These are phyloP conservation scores for Gremmenia infestans DNA, from an alignment of 2,329 filamentous ascomycete species.

Conservation along the genomic window DNA sequence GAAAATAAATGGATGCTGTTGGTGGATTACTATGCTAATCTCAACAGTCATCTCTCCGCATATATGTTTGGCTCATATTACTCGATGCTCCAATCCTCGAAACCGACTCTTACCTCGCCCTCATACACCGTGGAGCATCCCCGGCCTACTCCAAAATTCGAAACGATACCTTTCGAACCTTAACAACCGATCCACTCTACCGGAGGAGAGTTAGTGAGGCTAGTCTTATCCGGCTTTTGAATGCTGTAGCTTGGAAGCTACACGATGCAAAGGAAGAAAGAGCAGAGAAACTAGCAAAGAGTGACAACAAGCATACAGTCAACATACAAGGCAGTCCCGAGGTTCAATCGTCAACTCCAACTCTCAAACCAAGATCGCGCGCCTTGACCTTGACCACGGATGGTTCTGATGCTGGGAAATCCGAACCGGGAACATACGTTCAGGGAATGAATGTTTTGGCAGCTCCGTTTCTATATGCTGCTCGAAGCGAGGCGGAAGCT, in stretches of 20 bases:
- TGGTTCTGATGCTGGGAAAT: conserved; percentile 54
- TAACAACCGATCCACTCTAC: conserved; percentile 96
- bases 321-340: conserved; percentile 28
- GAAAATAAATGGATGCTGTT: conserved; percentile 19
- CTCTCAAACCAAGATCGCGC: conserved; percentile 42
- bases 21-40: conserved; percentile 13
- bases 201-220: conserved; percentile 92
- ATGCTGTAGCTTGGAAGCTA: conserved; percentile 90
- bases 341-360: conserved; percentile 20
- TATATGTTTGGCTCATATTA: conserved; percentile 94
- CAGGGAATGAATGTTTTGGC: conserved; percentile 99
- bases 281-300: conserved; percentile 11
- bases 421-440: conserved; percentile 81
- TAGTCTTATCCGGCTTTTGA: conserved; percentile 86
- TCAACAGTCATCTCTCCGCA: conserved; percentile 75
- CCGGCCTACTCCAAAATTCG: conserved; percentile 96
- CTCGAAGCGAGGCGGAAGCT: conserved; percentile 89
- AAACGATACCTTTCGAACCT: conserved; percentile 95
- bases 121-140: conserved; percentile 89
- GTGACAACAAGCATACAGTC: conserved; percentile 18
- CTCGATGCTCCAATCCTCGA: conserved; percentile 80
- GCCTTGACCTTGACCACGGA: conserved; percentile 58
- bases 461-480: conserved; percentile 91
- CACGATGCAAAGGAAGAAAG: conserved; percentile 64
- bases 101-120: conserved; percentile 82